Percentiles rank a stretch among this genome's conserved stretches.
These are phyloP conservation scores for Suhomyces sp. DNA, from an alignment of 805 yeast genomes.

Conservation along the genomic window DNA sequence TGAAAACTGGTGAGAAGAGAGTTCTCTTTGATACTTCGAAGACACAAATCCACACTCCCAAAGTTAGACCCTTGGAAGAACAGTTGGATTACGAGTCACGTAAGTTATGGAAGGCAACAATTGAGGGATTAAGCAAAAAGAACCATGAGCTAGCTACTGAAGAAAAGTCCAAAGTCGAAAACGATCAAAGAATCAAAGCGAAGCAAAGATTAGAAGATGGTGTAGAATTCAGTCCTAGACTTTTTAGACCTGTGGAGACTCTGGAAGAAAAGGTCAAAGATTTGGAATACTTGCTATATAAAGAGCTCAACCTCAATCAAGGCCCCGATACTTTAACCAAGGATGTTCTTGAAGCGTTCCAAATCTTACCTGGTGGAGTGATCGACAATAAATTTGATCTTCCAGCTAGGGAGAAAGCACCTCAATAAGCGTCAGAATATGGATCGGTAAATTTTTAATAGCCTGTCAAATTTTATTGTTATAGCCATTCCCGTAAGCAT, in stretches of 20 bases:
- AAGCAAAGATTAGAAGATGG: conserved; percentile 75
- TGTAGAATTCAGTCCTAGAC: conserved; percentile 73
- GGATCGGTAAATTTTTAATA: no score
- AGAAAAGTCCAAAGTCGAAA: conserved; percentile 84
- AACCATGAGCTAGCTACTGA: conserved; percentile 84
- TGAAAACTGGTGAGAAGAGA: conserved; percentile 47
- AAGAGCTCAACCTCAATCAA: conserved; percentile 48
- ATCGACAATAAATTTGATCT: conserved; percentile 46
- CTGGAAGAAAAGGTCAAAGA: conserved; percentile 26
- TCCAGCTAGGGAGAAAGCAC: conserved; percentile 7
- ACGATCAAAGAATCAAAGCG: conserved; percentile 74
- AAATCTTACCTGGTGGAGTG: conserved; percentile 79
- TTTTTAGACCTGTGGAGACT: conserved; percentile 50
- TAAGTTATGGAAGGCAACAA: conserved; percentile 77
- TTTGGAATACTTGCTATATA: conserved; percentile 66
- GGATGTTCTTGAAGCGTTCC: conserved; percentile 63
- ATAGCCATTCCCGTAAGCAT: no score
- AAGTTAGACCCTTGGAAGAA: conserved; percentile 71
- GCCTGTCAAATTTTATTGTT: no score
- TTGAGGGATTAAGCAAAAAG: conserved; percentile 73
- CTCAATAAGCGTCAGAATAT: not conserved
- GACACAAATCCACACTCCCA: conserved; percentile 56
- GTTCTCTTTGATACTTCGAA: conserved; percentile 45
- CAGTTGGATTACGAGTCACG: conserved; percentile 84
- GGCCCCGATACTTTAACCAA: conserved; percentile 45